Evolutionary conservation across 2,329 filamentous ascomycete genomes (phyloP).

Genomic region (Monilinia aucupariae): DNA sequence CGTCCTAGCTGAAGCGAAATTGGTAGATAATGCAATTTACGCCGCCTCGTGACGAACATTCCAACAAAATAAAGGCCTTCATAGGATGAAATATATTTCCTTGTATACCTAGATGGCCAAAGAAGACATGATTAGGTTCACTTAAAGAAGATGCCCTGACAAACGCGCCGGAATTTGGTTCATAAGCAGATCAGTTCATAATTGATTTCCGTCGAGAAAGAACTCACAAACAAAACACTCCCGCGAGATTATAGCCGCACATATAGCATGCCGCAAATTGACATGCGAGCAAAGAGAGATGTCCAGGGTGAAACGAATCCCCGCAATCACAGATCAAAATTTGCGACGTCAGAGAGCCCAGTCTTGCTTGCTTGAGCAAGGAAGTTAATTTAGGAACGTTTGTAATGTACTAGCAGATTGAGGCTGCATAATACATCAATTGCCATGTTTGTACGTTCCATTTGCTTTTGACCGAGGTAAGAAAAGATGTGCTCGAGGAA

Average conservation of each 20-base stretch:
- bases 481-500: background rate
- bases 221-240: background rate
- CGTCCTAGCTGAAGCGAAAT: too few species aligned
- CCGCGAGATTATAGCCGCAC: background rate
- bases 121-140: background rate
- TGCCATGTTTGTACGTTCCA: conserved; percentile 15
- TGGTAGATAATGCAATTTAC: too few species aligned
- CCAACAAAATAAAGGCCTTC: too few species aligned
- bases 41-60: too few species aligned
- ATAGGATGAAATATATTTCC: too few species aligned
- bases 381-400: conserved; percentile 50
- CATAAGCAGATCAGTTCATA: background rate
- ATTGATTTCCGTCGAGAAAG: background rate
- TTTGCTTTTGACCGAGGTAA: background rate
- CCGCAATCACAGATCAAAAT: conserved; percentile 43
- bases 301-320: conserved; percentile 56
- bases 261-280: background rate
- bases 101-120: background rate
- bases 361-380: conserved; percentile 11
- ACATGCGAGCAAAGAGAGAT: background rate
- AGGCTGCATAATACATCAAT: conserved; percentile 42
- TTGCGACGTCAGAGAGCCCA: conserved; percentile 58
- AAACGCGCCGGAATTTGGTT: background rate
- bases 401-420: conserved; percentile 42
- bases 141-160: background rate